Percentiles rank a stretch among this genome's conserved stretches.
Conservation (phyloP, 2,329 filamentous ascomycete species). For the Aulographum hederae region DNA sequence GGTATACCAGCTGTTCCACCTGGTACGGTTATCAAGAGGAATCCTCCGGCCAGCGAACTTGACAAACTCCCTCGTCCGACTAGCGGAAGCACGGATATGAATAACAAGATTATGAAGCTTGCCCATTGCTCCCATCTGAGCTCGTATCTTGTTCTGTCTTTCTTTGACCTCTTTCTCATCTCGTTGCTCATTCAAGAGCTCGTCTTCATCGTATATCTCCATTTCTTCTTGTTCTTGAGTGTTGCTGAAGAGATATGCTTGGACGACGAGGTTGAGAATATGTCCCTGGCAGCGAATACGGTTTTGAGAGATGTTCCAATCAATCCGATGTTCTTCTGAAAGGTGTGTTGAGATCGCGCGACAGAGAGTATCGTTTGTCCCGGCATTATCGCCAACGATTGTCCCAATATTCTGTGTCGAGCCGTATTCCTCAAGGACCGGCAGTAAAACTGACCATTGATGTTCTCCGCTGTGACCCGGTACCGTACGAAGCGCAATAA, state of each 20-base stretch:
- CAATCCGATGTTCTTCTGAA: neutral
- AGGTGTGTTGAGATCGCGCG: neutral
- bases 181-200: neutral
- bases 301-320: neutral
- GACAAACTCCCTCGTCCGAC: constrained; percentile 1
- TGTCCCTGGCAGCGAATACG: neutral
- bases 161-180: neutral
- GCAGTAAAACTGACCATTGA: neutral
- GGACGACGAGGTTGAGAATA: constrained; percentile 1
- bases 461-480: neutral
- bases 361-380: constrained; percentile 1
- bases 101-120: neutral
- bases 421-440: neutral
- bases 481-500: neutral
- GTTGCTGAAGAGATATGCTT: neutral
- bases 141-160: constrained; percentile 2
- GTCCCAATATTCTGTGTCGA: neutral
- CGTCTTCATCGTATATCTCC: neutral
- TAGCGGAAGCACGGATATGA: constrained; percentile 1
- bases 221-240: neutral
- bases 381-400: neutral
- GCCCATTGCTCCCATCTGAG: neutral
- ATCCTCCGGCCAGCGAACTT: neutral
- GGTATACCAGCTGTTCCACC: constrained; percentile 3
- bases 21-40: constrained; percentile 3